Percentiles rank a stretch among this genome's conserved stretches.
Evolutionary conservation across 2,329 filamentous ascomycete species (phyloP).

Genomic region (Alternaria sp.): DNA sequence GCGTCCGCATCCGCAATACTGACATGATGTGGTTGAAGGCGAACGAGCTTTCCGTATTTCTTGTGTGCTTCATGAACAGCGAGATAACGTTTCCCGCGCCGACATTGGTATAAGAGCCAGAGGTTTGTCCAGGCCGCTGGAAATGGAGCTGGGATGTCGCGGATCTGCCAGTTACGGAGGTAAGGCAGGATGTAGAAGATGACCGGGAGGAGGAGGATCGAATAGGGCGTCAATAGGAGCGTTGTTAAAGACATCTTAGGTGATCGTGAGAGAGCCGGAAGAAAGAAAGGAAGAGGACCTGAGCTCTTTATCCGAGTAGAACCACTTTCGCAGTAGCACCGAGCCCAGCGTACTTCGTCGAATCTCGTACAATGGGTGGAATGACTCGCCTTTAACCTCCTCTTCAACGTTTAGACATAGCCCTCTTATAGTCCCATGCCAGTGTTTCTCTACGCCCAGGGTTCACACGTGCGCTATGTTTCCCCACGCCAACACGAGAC

Average conservation of each 20-base stretch:
- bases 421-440: conserved; percentile 11
- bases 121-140: conserved; percentile 75
- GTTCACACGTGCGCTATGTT: conserved; percentile 4
- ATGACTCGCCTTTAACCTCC: neutral
- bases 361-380: neutral
- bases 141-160: conserved; percentile 68
- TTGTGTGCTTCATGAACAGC: conserved; percentile 77
- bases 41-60: conserved; percentile 78
- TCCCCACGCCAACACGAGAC: conserved; percentile 25
- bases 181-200: conserved; percentile 68
- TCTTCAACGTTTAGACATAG: neutral
- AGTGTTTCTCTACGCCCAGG: neutral
- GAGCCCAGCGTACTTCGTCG: conserved; percentile 4
- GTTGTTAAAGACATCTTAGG: conserved; percentile 43
- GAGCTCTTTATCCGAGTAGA: neutral
- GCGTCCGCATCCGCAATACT: conserved; percentile 82
- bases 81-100: conserved; percentile 66
- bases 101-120: conserved; percentile 74
- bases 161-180: conserved; percentile 64
- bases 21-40: conserved; percentile 85
- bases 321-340: neutral
- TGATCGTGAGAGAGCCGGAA: conserved; percentile 3
- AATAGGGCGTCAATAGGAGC: conserved; percentile 55
- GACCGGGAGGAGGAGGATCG: conserved; percentile 59
- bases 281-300: neutral